Percentiles rank a stretch among this genome's conserved stretches.
These are phyloP conservation scores for Luvunga scandens DNA, from an alignment of 345 rosid species.

Conservation along the genomic window DNA sequence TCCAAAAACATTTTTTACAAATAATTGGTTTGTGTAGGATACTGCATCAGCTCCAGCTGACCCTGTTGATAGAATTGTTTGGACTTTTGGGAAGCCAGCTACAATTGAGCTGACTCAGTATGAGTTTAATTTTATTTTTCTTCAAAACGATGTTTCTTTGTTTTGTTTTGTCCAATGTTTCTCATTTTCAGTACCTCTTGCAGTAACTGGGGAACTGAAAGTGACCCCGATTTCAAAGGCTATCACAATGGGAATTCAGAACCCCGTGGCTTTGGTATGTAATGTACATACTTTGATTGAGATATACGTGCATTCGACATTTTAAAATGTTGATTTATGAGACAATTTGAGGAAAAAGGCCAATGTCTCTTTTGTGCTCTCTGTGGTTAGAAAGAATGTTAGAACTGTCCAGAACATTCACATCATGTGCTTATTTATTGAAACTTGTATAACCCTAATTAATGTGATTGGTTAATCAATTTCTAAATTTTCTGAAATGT, in stretches of 20 bases:
- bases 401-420: not conserved
- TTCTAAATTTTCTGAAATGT: not conserved
- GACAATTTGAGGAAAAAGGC: not conserved
- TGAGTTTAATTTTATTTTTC: conserved; percentile 16
- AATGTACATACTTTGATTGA: not conserved
- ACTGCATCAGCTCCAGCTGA: conserved; percentile 65
- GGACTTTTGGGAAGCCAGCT: conserved; percentile 76
- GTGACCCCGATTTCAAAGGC: conserved; percentile 82
- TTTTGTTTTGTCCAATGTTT: not conserved
- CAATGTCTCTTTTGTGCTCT: not conserved
- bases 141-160: not conserved
- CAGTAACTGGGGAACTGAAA: conserved; percentile 98
- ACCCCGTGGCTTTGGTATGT: conserved; percentile 86
- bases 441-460: not conserved
- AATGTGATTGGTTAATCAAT: not conserved
- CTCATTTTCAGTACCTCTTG: conserved; percentile 21
- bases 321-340: not conserved
- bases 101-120: conserved; percentile 91
- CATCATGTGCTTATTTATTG: not conserved
- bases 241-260: conserved; percentile 94
- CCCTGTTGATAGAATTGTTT: conserved; percentile 73
- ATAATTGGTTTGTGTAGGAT: conserved; percentile 43
- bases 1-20: not conserved
- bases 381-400: not conserved
- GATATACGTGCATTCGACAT: not conserved